Evolutionary conservation across 129 eudicot genomes (phyloP).

Genomic region (Flaveria linearis): DNA sequence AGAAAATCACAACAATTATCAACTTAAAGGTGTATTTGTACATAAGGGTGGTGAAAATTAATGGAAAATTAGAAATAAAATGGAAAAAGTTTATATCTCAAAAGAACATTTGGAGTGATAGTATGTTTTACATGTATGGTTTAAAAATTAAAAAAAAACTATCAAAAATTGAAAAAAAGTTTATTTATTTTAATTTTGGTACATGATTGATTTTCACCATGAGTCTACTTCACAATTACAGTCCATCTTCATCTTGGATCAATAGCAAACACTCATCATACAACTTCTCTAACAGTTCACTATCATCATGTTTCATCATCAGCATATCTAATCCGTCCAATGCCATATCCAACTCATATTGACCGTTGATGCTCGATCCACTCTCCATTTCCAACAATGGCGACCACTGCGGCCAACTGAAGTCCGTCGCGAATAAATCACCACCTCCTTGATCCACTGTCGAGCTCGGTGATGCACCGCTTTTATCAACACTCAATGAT

Average conservation of each 20-base stretch:
- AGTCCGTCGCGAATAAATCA: constrained; percentile 21
- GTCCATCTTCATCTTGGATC: constrained; percentile 19
- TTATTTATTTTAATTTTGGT: not conserved
- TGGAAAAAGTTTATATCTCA: no score
- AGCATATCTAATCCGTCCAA: constrained; percentile 29
- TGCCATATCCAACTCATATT: not conserved
- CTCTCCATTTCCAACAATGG: constrained; percentile 31
- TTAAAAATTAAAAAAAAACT: no score
- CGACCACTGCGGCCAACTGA: constrained; percentile 37
- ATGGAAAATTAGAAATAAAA: no score
- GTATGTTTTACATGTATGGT: no score
- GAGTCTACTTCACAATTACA: not conserved
- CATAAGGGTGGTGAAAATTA: no score
- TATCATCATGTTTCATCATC: constrained; percentile 29
- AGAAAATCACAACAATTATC: no score
- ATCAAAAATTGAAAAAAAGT: not conserved
- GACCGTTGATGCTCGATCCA: constrained; percentile 12
- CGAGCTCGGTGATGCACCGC: constrained; percentile 31
- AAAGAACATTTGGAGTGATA: no score
- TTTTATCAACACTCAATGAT: constrained; percentile 4
- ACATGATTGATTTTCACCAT: not conserved
- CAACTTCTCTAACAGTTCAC: constrained; percentile 24
- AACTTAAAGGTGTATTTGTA: no score
- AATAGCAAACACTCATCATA: constrained; percentile 34
- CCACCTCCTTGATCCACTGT: constrained; percentile 10